Evolutionary conservation across 1,284 basidiomycete genomes (phyloP), one percentile per base, ranked within the genome.

Genomic region (Ganoderma sinense): DNA sequence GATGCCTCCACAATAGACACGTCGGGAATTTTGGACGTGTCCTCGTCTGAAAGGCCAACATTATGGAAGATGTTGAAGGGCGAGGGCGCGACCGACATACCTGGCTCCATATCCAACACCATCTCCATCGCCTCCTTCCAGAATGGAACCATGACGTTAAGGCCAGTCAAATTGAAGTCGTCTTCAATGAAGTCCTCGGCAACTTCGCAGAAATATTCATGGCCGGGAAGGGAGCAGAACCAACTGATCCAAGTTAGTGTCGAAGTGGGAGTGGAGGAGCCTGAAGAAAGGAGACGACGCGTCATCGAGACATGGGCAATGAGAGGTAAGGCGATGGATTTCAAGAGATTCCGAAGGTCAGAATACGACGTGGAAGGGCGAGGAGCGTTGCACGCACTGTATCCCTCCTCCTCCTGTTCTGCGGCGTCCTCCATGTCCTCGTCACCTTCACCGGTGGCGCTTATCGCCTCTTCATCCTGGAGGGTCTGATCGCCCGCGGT

Each of bases 111-210:
- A 82, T 99, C 98, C 70, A 99, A 84, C n/a, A 99, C 97, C 98
- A 99, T 99, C 84, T 99, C 98, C 90, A 99, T 93, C 36, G 98
- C 98, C 82, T 99, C 98, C 82, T 98, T 97, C 96, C 98, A 99
- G 80, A 99, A 99, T 11, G 98, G 93, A 40, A 99, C 97, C 87
- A 98, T 93, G 23, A 91, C 89, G 80, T 97, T 97, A 74, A 99
- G 84, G 1, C 98, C 98, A 0, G 98, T 99, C 66, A 99, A 86
- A 84, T 99, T 99, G 85, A 99, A 99, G 81, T 99, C 98, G 83
- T 99, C 98, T 81, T 99, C 98, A 81, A 99, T 99, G 81, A 99
- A 99, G 79, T 99, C 97, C 79, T 99, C 97, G 66, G 94, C 91
- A 26, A 99, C 97, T 83, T 97, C 96, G 82, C 95, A 97, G 81